Conservation (phyloP, 345 rosid species). For the Eucalyptus marginata region DNA sequence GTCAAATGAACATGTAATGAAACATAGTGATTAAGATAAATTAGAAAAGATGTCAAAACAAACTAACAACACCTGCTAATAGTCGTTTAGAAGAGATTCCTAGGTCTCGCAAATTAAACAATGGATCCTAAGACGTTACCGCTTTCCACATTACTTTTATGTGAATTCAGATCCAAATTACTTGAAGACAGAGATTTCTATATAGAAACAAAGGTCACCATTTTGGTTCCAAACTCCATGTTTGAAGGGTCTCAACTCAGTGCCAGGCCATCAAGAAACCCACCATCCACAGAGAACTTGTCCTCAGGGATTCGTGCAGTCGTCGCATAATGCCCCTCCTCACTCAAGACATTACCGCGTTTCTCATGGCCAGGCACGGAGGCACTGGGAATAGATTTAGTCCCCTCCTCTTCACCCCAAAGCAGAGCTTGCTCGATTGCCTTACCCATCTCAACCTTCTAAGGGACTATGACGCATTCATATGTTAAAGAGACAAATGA, state of each 20-base stretch:
- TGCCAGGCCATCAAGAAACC: too few species aligned
- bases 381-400: not conserved
- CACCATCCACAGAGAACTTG: too few species aligned
- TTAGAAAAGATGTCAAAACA: not conserved
- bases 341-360: not conserved
- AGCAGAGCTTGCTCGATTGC: not conserved
- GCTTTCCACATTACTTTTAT: not conserved
- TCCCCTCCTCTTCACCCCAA: not conserved
- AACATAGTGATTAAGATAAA: not conserved
- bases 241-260: not conserved
- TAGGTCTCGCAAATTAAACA: conserved; percentile 23
- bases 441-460: not conserved
- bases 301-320: too few species aligned
- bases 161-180: conserved; percentile 1
- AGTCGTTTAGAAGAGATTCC: conserved; percentile 8
- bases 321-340: not conserved
- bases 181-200: conserved; percentile 26
- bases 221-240: not conserved
- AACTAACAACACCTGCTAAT: not conserved
- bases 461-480: not conserved
- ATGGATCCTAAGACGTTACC: conserved; percentile 12
- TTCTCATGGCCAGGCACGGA: not conserved
- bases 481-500: not conserved
- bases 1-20: not conserved
- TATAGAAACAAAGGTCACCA: conserved; percentile 55